These are phyloP conservation scores for Anthostomella pinea DNA, from an alignment of 2,329 filamentous ascomycete genomes.

Conservation along the genomic window DNA sequence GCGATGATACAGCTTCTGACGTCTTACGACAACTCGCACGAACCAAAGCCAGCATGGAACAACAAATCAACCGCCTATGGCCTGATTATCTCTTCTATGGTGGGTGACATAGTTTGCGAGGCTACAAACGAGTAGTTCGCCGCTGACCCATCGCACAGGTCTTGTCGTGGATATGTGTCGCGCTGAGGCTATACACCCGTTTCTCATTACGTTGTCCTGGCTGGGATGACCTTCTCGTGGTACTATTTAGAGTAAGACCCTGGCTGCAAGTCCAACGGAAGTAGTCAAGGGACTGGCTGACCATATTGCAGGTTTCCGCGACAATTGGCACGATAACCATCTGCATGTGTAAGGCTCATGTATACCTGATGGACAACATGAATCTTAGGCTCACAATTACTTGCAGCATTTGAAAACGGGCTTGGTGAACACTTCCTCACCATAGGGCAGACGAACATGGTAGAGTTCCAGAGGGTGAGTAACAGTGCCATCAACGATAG, in stretches of 20 bases:
- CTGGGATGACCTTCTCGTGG: conserved; percentile 36
- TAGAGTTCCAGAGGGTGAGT: conserved; percentile 26
- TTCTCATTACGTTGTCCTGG: conserved; percentile 28
- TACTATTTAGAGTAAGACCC: conserved; percentile 29
- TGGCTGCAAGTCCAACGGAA: background rate
- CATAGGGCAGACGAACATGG: conserved; percentile 15
- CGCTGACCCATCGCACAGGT: conserved; percentile 15
- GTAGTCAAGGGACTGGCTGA: too few species aligned
- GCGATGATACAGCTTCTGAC: conserved; percentile 21
- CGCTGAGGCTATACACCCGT: conserved; percentile 28
- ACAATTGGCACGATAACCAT: conserved; percentile 26
- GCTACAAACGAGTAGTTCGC: background rate
- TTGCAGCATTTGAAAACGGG: conserved; percentile 21
- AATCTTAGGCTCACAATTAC: conserved; percentile 9
- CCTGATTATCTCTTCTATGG: conserved; percentile 24
- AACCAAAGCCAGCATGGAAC: conserved; percentile 22
- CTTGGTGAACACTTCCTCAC: conserved; percentile 29
- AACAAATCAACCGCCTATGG: conserved; percentile 16
- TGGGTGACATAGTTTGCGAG: conserved; percentile 8
- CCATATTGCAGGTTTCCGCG: conserved; percentile 19
- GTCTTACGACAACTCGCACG: conserved; percentile 26
- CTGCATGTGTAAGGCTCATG: conserved; percentile 21
- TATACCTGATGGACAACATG: too few species aligned
- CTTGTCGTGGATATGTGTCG: conserved; percentile 28
- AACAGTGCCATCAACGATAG: too few species aligned